Percentiles rank a stretch among this genome's conserved stretches.
phyloP scores from a whole-genome alignment of 768 basidiomycete species.

The Saitozyma sp. region DNA sequence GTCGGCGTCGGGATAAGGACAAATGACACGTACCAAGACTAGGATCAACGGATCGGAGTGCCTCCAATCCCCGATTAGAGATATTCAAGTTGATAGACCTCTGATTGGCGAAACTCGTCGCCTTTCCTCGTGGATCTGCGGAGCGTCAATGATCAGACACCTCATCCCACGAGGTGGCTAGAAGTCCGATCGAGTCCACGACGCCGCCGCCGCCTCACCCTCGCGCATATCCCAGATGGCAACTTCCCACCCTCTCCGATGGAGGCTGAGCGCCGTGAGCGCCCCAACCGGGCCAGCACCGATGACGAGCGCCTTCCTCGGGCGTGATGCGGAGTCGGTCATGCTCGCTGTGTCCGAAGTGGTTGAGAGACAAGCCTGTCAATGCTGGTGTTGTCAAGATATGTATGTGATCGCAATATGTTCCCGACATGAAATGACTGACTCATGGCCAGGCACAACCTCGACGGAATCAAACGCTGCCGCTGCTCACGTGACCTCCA shows the following conservation, averaged over 20 bases:
- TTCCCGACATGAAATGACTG: too few species aligned
- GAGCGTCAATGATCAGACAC: too few species aligned
- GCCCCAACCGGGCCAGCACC: constrained; percentile 96
- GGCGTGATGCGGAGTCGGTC: neutral
- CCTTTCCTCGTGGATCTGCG: constrained; percentile 43
- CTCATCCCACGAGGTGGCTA: too few species aligned
- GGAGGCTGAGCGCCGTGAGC: constrained; percentile 79
- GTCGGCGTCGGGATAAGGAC: too few species aligned
- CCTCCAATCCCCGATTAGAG: constrained; percentile 87
- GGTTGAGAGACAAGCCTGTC: too few species aligned
- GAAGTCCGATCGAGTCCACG: constrained; percentile 3
- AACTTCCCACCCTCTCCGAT: constrained; percentile 72
- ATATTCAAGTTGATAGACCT: constrained; percentile 96
- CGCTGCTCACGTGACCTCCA: too few species aligned
- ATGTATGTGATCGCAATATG: too few species aligned
- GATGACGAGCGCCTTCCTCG: constrained; percentile 50
- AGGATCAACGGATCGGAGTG: constrained; percentile 74
- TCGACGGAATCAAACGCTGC: too few species aligned
- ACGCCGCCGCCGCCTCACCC: constrained; percentile 26
- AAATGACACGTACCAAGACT: constrained; percentile 36
- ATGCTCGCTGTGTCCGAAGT: neutral
- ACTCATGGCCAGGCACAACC: too few species aligned
- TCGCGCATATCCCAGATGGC: constrained; percentile 50
- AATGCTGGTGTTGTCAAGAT: too few species aligned
- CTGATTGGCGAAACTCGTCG: constrained; percentile 37